Conservation (phyloP, 2,329 filamentous ascomycete species). For the Nemania abortiva region DNA sequence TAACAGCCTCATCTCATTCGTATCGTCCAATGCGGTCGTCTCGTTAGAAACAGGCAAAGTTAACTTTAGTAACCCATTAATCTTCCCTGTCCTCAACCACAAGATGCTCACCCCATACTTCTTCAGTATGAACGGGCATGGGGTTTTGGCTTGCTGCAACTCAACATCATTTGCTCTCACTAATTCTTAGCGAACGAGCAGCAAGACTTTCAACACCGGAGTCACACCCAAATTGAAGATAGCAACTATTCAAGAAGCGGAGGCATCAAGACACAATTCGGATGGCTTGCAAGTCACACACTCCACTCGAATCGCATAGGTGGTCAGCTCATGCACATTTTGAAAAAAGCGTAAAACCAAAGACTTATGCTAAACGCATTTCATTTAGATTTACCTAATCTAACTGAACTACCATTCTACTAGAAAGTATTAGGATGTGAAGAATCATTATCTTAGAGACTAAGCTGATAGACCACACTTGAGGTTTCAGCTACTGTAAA, state of each 20-base stretch:
- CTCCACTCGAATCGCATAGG: background rate
- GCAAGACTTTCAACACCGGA: no score
- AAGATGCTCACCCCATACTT: no score
- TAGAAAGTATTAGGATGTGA: background rate
- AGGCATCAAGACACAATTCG: background rate
- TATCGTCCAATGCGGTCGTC: no score
- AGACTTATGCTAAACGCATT: background rate
- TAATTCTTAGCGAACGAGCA: no score
- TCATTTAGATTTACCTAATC: background rate
- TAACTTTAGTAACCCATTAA: no score
- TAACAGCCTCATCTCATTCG: no score
- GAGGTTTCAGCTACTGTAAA: slow-evolving; percentile 9
- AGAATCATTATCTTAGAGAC: background rate
- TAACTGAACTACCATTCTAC: background rate
- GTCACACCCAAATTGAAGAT: no score
- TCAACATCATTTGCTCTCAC: no score
- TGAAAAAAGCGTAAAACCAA: background rate
- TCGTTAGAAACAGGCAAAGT: no score
- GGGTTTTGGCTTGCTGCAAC: no score
- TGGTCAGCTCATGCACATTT: background rate
- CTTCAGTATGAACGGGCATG: no score
- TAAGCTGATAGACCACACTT: slow-evolving; percentile 18
- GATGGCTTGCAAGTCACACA: background rate
- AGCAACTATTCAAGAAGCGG: background rate
- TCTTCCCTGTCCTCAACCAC: no score